Conservation (phyloP, 2,329 filamentous ascomycete genomes). For the Beauveria brongniartii region DNA sequence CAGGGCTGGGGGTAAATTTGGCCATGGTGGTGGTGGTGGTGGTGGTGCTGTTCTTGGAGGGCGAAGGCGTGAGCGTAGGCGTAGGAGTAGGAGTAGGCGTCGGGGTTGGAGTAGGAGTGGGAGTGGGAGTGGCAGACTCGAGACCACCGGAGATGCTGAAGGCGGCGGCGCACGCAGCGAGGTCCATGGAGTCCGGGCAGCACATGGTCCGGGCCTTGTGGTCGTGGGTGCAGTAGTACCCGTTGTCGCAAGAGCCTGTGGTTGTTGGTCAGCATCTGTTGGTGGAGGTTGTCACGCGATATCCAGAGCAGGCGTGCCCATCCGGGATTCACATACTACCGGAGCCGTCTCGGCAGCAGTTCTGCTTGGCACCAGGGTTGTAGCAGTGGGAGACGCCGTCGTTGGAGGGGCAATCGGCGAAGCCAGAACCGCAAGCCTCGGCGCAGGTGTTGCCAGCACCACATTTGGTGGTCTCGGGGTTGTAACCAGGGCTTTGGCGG, state of each 20-base stretch:
- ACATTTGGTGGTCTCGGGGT: conserved; percentile 40
- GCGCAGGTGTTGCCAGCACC: conserved; percentile 43
- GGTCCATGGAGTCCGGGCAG: conserved; percentile 48
- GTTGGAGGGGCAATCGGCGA: conserved; percentile 39
- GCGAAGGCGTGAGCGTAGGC: conserved; percentile 23
- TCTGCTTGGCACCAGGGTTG: conserved; percentile 41
- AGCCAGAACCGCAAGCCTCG: conserved; percentile 45
- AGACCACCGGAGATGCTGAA: conserved; percentile 42
- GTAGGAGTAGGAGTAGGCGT: conserved; percentile 24
- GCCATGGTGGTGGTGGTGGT: neutral
- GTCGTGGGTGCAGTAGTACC: conserved; percentile 56
- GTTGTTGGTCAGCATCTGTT: neutral
- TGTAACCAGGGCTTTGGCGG: conserved; percentile 40
- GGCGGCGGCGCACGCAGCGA: conserved; percentile 45
- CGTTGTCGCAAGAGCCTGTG: conserved; percentile 51
- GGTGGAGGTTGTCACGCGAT: neutral
- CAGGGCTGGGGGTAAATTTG: conserved; percentile 12
- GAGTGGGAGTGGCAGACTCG: conserved; percentile 27
- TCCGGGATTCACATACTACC: conserved; percentile 41
- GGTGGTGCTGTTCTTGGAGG: conserved; percentile 14
- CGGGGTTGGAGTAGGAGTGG: conserved; percentile 23
- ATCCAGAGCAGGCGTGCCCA: neutral
- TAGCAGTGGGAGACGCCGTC: conserved; percentile 50
- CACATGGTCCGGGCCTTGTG: conserved; percentile 45
- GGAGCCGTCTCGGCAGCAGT: conserved; percentile 47